Conservation (phyloP, 2,329 filamentous ascomycete species). For the Trichoderma lentiforme region DNA sequence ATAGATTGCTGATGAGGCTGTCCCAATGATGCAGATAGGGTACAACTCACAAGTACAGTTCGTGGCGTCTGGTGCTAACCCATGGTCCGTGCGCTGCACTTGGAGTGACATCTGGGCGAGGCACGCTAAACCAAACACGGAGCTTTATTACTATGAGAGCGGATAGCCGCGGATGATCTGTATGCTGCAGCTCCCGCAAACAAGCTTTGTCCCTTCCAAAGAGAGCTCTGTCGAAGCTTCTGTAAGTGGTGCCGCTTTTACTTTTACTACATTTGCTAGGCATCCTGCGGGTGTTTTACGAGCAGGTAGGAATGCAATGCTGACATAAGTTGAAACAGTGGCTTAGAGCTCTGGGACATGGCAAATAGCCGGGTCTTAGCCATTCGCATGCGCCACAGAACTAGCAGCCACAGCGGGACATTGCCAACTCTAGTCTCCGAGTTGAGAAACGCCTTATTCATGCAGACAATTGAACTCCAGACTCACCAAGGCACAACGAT, state of each 20-base stretch:
- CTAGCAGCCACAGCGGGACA: conserved; percentile 25
- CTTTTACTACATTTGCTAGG: neutral
- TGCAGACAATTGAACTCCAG: conserved; percentile 12
- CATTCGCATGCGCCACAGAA: conserved; percentile 1
- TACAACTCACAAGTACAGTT: neutral
- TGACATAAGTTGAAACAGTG: neutral
- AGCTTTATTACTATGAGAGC: neutral
- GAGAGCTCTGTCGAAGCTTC: neutral
- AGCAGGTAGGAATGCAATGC: neutral
- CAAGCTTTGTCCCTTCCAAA: neutral
- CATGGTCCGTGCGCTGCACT: neutral
- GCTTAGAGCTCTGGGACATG: neutral
- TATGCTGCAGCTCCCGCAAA: neutral
- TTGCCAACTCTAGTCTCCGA: conserved; percentile 21
- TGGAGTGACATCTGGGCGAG: neutral
- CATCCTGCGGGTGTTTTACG: neutral
- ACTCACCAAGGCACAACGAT: conserved; percentile 7
- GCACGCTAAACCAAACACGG: neutral
- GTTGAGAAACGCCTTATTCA: conserved; percentile 5
- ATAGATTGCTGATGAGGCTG: conserved; percentile 5
- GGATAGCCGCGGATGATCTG: neutral
- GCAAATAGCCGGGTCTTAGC: conserved; percentile 13
- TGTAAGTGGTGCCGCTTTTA: neutral
- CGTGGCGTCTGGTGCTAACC: neutral
- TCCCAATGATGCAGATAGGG: neutral